Percentiles rank a stretch among this genome's conserved stretches.
Evolutionary conservation across 148 eudicot species (phyloP).

Genomic region (Arbutus unedo): DNA sequence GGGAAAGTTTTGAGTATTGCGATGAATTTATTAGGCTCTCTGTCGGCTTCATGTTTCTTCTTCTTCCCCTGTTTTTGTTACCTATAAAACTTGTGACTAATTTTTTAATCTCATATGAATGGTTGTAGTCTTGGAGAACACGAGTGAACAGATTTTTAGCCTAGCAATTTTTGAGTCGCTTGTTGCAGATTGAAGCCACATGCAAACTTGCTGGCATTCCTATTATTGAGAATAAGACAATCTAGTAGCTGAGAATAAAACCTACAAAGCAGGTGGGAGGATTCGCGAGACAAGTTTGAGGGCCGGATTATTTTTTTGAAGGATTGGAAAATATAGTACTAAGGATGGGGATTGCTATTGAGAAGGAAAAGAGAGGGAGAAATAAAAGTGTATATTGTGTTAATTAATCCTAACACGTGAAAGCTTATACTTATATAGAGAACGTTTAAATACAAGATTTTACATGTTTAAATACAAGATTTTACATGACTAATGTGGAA

Average conservation of each 20-base stretch:
- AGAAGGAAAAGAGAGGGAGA: too few species aligned
- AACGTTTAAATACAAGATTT: too few species aligned
- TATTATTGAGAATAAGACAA: neutral
- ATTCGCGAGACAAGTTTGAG: too few species aligned
- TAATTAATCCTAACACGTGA: too few species aligned
- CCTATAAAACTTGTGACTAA: neutral
- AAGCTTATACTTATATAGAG: too few species aligned
- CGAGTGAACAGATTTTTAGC: neutral
- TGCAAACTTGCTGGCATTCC: neutral
- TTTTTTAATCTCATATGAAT: neutral
- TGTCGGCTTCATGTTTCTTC: neutral
- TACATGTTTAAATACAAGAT: too few species aligned
- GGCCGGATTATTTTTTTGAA: too few species aligned
- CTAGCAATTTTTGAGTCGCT: neutral
- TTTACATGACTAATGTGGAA: too few species aligned
- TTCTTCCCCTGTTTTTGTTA: neutral
- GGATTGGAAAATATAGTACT: too few species aligned
- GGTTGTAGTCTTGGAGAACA: neutral
- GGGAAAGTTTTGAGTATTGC: neutral
- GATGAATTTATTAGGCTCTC: neutral
- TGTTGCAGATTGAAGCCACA: slow-evolving; percentile 1
- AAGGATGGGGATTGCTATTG: too few species aligned
- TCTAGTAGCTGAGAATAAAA: neutral
- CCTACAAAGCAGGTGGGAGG: neutral
- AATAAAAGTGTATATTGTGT: too few species aligned